Evolutionary conservation across 2,329 filamentous ascomycete species (phyloP), one percentile per base, ranked within the genome.

Genomic region (Lecanosticta acicola): DNA sequence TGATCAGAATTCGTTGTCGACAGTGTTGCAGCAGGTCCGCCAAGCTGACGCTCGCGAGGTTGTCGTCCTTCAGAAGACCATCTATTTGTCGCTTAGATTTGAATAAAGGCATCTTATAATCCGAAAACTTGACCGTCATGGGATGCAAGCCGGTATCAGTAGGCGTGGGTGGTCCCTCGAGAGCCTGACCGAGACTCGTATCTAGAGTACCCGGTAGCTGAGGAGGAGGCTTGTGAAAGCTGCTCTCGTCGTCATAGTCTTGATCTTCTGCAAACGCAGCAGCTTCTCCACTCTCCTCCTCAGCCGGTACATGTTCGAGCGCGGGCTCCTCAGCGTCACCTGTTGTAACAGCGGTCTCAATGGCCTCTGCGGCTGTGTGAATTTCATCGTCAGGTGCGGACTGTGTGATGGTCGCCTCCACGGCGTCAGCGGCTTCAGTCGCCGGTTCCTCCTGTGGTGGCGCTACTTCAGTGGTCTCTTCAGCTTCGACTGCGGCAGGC

Each of bases 41-140:
- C 20, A 85, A 64, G 39, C 69, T 70, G 39, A 74, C 68, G 51
- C 73, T 71, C n/a, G 73, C 72, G 33, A 83, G 62, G 21, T 69
- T 69, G 50, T 75, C 70, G 55, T 83, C 75, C 52, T 75, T 70
- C 17, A 83, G 66, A 35, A 83, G 77, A 50, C 76, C 71, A 21
- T 73, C 69, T 45, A 78, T 74, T 46, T 71, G 69, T 49, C 73
- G 71, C 17, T 68, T 67, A 2, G 76, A 77, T 29, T 78, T 77
- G 56, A 83, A 83, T 5, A 83, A 62, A 11, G 73, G 76, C 50
- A 81, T 78, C 44, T 78, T 73, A 40, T 68, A 69, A 11, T 72
- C 73, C 49, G 74, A 70, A 57, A 80, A 83, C n/a, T 72, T 59
- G 14, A 83, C 70, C 33, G 71, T 71, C 14, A 80, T 70, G 38